Evolutionary conservation across 2,329 filamentous ascomycete genomes (phyloP).

Genomic region (Aspergillus neotritici): DNA sequence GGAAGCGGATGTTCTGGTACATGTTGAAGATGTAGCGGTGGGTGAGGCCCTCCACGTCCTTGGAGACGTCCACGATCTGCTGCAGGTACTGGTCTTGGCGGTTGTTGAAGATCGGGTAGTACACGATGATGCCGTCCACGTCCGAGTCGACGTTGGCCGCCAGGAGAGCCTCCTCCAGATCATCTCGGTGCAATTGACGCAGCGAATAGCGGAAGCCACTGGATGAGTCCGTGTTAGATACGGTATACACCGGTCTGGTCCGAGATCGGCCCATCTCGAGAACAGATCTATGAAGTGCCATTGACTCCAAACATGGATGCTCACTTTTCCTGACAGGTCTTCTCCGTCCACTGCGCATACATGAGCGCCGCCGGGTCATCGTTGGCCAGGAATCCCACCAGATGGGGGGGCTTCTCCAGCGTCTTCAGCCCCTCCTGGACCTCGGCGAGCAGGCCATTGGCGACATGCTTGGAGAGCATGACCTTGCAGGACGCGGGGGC

Average conservation of each 20-base stretch:
- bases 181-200: constrained; percentile 75
- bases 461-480: constrained; percentile 79
- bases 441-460: constrained; percentile 72
- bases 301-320: constrained; percentile 29
- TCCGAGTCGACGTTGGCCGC: constrained; percentile 70
- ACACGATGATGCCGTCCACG: constrained; percentile 90
- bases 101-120: constrained; percentile 94
- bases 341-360: constrained; percentile 96
- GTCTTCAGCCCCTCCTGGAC: constrained; percentile 69
- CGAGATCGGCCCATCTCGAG: constrained; percentile 13
- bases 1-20: constrained; percentile 96
- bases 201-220: constrained; percentile 89
- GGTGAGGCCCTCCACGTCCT: constrained; percentile 92
- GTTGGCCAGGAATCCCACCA: constrained; percentile 91
- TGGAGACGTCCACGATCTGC: constrained; percentile 80
- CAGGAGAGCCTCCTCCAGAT: constrained; percentile 82
- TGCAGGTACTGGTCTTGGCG: constrained; percentile 92
- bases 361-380: constrained; percentile 82
- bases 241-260: neutral
- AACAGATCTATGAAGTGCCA: constrained; percentile 2
- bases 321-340: constrained; percentile 95
- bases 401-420: constrained; percentile 65
- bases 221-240: constrained; percentile 5
- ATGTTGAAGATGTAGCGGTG: constrained; percentile 98
- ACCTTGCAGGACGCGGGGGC: constrained; percentile 69